These are phyloP conservation scores for Leccinum subgranulosum DNA, from an alignment of 768 basidiomycete species.

Conservation along the genomic window DNA sequence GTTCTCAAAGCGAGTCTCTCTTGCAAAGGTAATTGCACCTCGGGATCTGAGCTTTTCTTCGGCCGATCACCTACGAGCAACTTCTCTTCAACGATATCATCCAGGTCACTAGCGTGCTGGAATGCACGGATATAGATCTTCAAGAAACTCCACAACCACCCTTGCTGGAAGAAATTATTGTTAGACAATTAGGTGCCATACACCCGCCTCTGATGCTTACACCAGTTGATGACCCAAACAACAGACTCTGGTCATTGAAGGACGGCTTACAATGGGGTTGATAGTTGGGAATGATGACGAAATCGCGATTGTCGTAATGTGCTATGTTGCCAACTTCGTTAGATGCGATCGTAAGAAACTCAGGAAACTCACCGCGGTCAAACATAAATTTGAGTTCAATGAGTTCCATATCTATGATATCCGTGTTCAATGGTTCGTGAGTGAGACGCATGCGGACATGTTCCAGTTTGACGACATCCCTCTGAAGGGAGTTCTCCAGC, in stretches of 20 bases:
- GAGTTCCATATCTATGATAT: slow-evolving; percentile 77
- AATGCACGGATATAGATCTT: slow-evolving; percentile 76
- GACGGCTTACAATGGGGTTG: slow-evolving; percentile 55
- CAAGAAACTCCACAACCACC: slow-evolving; percentile 71
- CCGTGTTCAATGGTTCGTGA: slow-evolving; percentile 67
- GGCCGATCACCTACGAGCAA: slow-evolving; percentile 78
- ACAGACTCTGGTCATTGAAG: slow-evolving; percentile 64
- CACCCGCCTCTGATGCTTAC: slow-evolving; percentile 38
- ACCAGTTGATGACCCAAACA: slow-evolving; percentile 62
- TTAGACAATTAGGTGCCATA: neutral
- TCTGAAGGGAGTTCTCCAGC: slow-evolving; percentile 80
- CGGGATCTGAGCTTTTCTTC: slow-evolving; percentile 53
- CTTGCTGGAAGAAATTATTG: slow-evolving; percentile 40
- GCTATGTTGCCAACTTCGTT: slow-evolving; percentile 36
- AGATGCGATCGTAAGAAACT: slow-evolving; percentile 1
- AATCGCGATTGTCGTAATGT: slow-evolving; percentile 87
- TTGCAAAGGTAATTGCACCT: slow-evolving; percentile 48
- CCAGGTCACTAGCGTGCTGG: slow-evolving; percentile 76
- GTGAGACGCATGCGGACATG: slow-evolving; percentile 80
- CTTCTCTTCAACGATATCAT: slow-evolving; percentile 79
- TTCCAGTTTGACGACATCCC: slow-evolving; percentile 80
- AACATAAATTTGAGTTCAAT: slow-evolving; percentile 83
- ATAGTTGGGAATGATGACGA: slow-evolving; percentile 71
- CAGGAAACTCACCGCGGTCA: slow-evolving; percentile 55
- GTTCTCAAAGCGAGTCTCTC: slow-evolving; percentile 54